These are phyloP conservation scores for Phoma sp. DNA, from an alignment of 2,329 filamentous ascomycete genomes.

Conservation along the genomic window DNA sequence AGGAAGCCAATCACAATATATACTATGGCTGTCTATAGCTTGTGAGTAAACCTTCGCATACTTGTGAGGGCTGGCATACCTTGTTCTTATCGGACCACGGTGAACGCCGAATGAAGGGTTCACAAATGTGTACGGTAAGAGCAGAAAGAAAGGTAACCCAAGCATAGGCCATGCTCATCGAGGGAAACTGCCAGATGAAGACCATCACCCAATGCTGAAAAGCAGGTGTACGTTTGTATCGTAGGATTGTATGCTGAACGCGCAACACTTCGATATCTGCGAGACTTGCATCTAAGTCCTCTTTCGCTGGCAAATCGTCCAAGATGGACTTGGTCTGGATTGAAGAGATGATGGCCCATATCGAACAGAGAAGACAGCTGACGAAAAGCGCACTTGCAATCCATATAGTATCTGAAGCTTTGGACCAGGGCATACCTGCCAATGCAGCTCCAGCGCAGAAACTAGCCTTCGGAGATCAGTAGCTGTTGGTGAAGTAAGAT, in stretches of 20 bases:
- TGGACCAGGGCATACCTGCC: constrained; percentile 28
- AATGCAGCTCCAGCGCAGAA: constrained; percentile 37
- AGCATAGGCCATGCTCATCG: constrained; percentile 38
- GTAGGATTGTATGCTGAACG: constrained; percentile 26
- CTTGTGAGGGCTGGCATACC: constrained; percentile 6
- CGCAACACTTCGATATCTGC: constrained; percentile 29
- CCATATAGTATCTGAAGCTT: constrained; percentile 26
- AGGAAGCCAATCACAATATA: constrained; percentile 30
- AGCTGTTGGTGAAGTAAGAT: neutral
- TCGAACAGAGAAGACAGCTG: constrained; percentile 31
- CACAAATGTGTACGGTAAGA: constrained; percentile 38
- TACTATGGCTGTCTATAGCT: constrained; percentile 29
- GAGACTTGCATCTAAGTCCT: constrained; percentile 23
- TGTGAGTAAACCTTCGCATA: constrained; percentile 2
- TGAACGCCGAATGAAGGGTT: constrained; percentile 27
- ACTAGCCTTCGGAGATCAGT: constrained; percentile 26
- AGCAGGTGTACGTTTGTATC: constrained; percentile 31
- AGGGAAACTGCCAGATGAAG: constrained; percentile 40
- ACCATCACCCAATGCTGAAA: constrained; percentile 36
- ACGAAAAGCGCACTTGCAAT: constrained; percentile 31
- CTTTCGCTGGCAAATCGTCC: constrained; percentile 33
- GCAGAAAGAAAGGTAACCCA: constrained; percentile 35
- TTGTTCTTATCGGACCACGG: constrained; percentile 30
- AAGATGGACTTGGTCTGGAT: constrained; percentile 37
- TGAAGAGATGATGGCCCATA: constrained; percentile 39